Percentiles rank a stretch among this genome's conserved stretches.
Evolutionary conservation across 129 eudicot species (phyloP).

Genomic region (Chrysanthemum lavandulifolium): DNA sequence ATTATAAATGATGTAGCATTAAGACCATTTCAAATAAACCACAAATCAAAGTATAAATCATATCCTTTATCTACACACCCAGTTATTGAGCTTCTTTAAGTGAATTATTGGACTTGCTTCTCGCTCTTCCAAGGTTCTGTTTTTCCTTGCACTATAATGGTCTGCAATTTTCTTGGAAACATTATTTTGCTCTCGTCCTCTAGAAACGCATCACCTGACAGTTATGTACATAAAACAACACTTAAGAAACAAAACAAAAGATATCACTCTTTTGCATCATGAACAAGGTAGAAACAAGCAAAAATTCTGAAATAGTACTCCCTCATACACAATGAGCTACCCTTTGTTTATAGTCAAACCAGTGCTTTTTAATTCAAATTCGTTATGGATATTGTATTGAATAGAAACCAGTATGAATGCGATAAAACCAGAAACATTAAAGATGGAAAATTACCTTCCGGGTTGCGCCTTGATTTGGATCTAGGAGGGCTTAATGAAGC

Average conservation of each 20-base stretch:
- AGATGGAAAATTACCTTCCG: conserved; percentile 40
- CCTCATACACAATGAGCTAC: neutral
- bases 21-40: neutral
- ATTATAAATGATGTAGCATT: neutral
- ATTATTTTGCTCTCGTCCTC: conserved; percentile 72
- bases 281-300: neutral
- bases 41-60: neutral
- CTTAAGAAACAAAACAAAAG: neutral
- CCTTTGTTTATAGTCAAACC: too few species aligned
- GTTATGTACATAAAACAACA: neutral
- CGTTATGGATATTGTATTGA: too few species aligned
- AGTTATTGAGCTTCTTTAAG: conserved; percentile 94
- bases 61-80: conserved; percentile 44
- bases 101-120: conserved; percentile 98
- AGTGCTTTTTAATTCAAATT: too few species aligned
- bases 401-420: neutral
- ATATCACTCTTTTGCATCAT: neutral
- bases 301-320: conserved; percentile 15
- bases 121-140: conserved; percentile 91
- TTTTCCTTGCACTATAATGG: conserved; percentile 95
- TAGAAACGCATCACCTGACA: conserved; percentile 61
- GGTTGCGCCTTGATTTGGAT: conserved; percentile 62
- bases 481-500: conserved; percentile 52
- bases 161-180: conserved; percentile 89
- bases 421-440: conserved; percentile 1